Conservation (phyloP, 257 asterid species). For the Petrea volubilis region DNA sequence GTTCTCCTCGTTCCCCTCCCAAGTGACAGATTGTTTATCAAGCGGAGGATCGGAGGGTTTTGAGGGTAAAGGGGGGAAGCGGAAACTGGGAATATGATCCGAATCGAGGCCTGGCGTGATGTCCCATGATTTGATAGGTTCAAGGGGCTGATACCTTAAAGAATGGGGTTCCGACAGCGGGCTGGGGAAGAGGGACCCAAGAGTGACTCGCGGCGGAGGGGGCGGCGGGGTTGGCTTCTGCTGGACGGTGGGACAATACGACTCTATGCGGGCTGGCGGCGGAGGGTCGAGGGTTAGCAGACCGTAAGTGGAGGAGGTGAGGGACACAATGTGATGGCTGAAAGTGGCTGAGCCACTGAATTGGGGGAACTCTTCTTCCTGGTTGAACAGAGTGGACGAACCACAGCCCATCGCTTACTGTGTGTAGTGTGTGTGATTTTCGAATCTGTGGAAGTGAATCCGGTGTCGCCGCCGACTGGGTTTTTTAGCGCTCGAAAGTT, state of each 20-base stretch:
- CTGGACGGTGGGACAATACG: not conserved
- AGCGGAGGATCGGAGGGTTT: not conserved
- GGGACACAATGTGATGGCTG: conserved; percentile 78
- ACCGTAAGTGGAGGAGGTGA: conserved; percentile 82
- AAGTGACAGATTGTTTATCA: not conserved
- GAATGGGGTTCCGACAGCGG: conserved; percentile 57
- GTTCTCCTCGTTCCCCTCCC: conserved; percentile 11
- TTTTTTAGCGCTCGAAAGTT: conserved; percentile 18
- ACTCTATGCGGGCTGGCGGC: conserved; percentile 18
- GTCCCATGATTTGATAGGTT: conserved; percentile 85
- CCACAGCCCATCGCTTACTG: conserved; percentile 59
- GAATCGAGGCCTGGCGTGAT: conserved; percentile 85
- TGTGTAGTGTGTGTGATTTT: not conserved
- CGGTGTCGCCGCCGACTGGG: not conserved
- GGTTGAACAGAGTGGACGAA: conserved; percentile 61
- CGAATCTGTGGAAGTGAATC: not conserved
- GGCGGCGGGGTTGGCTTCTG: conserved; percentile 36
- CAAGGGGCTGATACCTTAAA: conserved; percentile 36
- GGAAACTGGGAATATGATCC: conserved; percentile 51
- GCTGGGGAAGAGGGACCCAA: conserved; percentile 61
- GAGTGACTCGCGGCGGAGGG: conserved; percentile 67
- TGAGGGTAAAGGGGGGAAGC: conserved; percentile 34
- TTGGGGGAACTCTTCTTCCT: conserved; percentile 59
- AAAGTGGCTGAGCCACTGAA: conserved; percentile 60
- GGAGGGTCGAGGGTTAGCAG: conserved; percentile 62